Evolutionary conservation across 1,139 yeast species (phyloP), one percentile per base, ranked within the genome.

Genomic region (Candida smagusa): DNA sequence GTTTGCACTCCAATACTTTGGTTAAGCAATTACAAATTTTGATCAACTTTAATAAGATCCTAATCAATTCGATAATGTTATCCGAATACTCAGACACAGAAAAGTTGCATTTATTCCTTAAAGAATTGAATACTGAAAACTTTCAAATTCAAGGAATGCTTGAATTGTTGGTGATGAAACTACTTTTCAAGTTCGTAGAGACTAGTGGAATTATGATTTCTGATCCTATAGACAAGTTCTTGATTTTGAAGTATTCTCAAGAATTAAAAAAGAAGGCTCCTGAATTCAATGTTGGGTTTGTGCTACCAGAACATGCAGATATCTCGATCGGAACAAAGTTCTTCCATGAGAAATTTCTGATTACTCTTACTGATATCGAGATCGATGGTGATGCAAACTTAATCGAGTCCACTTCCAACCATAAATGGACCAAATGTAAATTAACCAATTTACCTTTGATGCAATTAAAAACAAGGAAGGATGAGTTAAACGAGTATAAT

Each of bases 341-440:
- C 29, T 54, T 60, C 39, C 47, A 56, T 2, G 68, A 66, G 39
- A 46, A 52, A 21, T 65, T 66, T 40, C 38, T 38, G 25, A 52
- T 55, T 2, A 35, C 48, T 4, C 29, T 33, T 11, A 36, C 41
- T 22, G 52, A 46, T 28, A 43, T 42, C 6, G 28, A 42, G 27
- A 44, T 53, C 2, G 45, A 46, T 8, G 51, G 44, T 19, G 49
- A 49, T 7, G 35, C 45, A 2, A 37, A 45, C 6, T 44, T 56
- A 16, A 50, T 54, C 1, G 47, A 40, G 11, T 69, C 75, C 0
- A 49, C 56, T 2, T 51, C 66, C 1, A 49, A 54, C 7, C 75
- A 70, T 42, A 50, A 52, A 19, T 71, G 75, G 75, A 49, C 63
- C 0, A 54, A 61, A 31, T 71, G 77, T 41, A 54, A 55, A 13